Conservation (phyloP, 176 grass and related monocot species). For the Tillandsia fasciculata region DNA sequence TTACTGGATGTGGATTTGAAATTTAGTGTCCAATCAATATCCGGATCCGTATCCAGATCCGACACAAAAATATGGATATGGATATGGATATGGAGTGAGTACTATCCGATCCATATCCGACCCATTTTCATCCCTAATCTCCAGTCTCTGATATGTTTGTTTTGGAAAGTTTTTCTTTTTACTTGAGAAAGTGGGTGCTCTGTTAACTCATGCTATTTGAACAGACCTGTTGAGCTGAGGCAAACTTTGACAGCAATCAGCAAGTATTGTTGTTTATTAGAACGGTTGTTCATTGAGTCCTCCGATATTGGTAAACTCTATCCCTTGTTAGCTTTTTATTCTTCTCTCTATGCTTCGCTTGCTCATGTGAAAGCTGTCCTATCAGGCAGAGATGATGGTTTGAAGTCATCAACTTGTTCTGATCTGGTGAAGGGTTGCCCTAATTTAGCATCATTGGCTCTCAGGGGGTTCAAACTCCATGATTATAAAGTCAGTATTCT, state of each 20-base stretch:
- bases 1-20: too few relatives aligned
- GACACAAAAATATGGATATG: too few relatives aligned
- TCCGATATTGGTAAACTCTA: constrained; percentile 14
- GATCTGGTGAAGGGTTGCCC: constrained; percentile 19
- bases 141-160: too few relatives aligned
- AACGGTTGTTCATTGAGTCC: constrained; percentile 2
- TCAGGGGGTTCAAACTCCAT: constrained; percentile 23
- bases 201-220: not conserved
- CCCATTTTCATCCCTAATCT: too few relatives aligned
- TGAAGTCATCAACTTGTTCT: constrained; percentile 17
- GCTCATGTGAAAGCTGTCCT: not conserved
- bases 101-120: too few relatives aligned
- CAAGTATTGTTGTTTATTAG: not conserved
- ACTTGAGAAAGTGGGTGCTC: too few relatives aligned
- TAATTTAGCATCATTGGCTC: constrained; percentile 10
- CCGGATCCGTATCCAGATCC: too few relatives aligned
- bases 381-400: constrained; percentile 23
- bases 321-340: not conserved
- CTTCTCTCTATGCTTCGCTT: not conserved
- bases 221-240: constrained; percentile 6
- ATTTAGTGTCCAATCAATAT: too few relatives aligned
- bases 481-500: constrained; percentile 22
- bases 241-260: not conserved
- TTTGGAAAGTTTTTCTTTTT: too few relatives aligned
- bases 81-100: too few relatives aligned